These are phyloP conservation scores for Thalia dealbata DNA, from an alignment of 176 grass and related monocot genomes.

Conservation along the genomic window DNA sequence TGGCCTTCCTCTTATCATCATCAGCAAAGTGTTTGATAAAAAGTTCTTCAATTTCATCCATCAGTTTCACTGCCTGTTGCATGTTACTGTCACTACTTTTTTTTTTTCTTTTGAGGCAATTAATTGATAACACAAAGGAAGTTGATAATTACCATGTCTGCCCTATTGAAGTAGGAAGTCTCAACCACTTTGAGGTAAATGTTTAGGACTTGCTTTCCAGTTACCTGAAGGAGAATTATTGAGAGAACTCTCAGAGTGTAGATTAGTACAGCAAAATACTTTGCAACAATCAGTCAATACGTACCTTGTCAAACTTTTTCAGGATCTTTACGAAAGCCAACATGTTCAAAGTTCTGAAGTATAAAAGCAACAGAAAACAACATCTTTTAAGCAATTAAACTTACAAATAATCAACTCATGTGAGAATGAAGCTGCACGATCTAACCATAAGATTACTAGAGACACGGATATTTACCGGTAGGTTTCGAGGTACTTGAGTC, in stretches of 20 bases:
- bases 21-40: conserved; percentile 70
- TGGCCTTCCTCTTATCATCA: conserved; percentile 80
- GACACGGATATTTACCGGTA: conserved; percentile 38
- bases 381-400: neutral
- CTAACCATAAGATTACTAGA: neutral
- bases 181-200: conserved; percentile 86
- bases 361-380: conserved; percentile 2
- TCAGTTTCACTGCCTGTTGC: conserved; percentile 66
- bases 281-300: neutral
- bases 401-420: too few species aligned
- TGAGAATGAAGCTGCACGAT: too few species aligned
- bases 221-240: conserved; percentile 44
- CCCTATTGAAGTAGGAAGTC: conserved; percentile 94
- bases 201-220: conserved; percentile 58
- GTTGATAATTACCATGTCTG: conserved; percentile 52
- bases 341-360: conserved; percentile 85
- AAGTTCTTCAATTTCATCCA: conserved; percentile 81
- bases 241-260: neutral
- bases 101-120: too few species aligned
- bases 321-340: conserved; percentile 94
- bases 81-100: too few species aligned
- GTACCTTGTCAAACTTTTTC: conserved; percentile 94
- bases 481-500: conserved; percentile 64
- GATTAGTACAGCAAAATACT: neutral
- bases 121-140: too few species aligned